Conservation (phyloP, 805 yeast species). For the Sugiyamaella smithiae region DNA sequence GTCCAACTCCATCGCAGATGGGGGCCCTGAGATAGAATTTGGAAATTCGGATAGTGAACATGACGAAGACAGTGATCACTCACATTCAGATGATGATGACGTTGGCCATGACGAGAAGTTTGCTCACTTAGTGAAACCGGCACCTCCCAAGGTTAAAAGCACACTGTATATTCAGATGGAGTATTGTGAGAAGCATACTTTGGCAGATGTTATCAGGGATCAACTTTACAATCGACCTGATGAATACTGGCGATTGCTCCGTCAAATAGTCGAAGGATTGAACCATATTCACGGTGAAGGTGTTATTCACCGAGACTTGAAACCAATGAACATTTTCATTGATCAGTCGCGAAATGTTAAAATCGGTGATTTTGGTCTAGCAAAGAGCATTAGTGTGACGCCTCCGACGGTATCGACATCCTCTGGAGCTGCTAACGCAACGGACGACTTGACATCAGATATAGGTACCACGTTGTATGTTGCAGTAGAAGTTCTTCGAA, state of each 20-base stretch:
- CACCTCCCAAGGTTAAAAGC: conserved; percentile 39
- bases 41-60: conserved; percentile 18
- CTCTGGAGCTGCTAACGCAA: neutral
- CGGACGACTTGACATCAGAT: conserved; percentile 81
- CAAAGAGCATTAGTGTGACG: conserved; percentile 53
- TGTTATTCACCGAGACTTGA: conserved; percentile 90
- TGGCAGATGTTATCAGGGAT: conserved; percentile 75
- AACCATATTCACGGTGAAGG: conserved; percentile 91
- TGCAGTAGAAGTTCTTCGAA: conserved; percentile 72
- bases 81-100: conserved; percentile 2
- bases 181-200: conserved; percentile 92
- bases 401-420: conserved; percentile 2
- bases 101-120: neutral
- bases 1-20: conserved; percentile 25
- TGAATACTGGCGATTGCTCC: conserved; percentile 85
- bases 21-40: conserved; percentile 28
- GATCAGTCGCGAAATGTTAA: conserved; percentile 86
- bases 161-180: conserved; percentile 97
- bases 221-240: conserved; percentile 67
- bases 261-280: conserved; percentile 86
- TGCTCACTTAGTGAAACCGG: conserved; percentile 3
- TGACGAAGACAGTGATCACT: conserved; percentile 18
- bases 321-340: conserved; percentile 93
- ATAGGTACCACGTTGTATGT: conserved; percentile 94
- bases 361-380: conserved; percentile 96